Conservation (phyloP, 164 flowering plant genomes). For the Aristolochia fimbriata region DNA sequence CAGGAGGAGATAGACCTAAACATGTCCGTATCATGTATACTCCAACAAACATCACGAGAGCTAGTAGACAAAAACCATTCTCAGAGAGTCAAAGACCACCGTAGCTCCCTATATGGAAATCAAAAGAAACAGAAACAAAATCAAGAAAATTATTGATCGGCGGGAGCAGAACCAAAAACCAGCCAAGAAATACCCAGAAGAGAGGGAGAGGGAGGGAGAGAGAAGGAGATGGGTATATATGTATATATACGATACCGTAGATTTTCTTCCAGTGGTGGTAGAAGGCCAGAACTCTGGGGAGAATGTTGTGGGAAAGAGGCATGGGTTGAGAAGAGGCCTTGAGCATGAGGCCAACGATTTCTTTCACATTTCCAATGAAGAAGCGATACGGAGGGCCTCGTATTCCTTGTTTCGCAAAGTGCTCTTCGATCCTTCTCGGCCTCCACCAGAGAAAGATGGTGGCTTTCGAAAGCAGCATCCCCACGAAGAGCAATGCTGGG, state of each 20-base stretch:
- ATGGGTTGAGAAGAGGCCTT: constrained; percentile 76
- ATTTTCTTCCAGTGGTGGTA: constrained; percentile 98
- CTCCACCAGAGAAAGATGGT: constrained; percentile 65
- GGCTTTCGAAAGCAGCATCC: constrained; percentile 33
- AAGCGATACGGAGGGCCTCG: constrained; percentile 90
- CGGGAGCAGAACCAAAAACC: too few relatives aligned
- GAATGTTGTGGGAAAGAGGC: constrained; percentile 87
- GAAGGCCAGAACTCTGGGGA: constrained; percentile 90
- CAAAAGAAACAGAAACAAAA: neutral
- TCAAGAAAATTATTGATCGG: too few relatives aligned
- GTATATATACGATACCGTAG: too few relatives aligned
- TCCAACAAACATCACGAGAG: too few relatives aligned
- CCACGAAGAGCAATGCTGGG: constrained; percentile 13
- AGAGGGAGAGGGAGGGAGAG: constrained; percentile 1
- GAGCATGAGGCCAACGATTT: constrained; percentile 60
- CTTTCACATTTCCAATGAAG: constrained; percentile 85
- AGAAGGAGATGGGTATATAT: constrained; percentile 5
- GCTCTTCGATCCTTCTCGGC: constrained; percentile 65
- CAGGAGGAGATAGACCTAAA: too few relatives aligned
- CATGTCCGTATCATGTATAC: too few relatives aligned
- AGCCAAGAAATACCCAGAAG: too few relatives aligned
- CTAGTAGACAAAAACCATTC: neutral
- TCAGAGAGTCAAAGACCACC: neutral
- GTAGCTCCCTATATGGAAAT: neutral
- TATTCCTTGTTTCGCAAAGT: constrained; percentile 87